phyloP scores from a whole-genome alignment of 2,329 filamentous ascomycete genomes.

The Pseudogymnoascus sp. region DNA sequence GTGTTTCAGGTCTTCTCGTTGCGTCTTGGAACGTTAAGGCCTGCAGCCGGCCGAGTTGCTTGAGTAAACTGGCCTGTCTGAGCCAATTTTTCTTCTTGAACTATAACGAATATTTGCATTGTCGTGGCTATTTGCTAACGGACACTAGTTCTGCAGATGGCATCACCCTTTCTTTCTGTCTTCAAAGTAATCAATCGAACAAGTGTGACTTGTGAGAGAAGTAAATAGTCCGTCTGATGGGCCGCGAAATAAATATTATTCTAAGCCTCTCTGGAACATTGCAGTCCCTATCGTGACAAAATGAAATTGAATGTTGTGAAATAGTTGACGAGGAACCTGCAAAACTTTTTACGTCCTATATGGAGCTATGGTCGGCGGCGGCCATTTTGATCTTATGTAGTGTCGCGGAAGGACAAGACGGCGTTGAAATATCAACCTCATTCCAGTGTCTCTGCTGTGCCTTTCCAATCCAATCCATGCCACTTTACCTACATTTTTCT shows the following conservation, averaged over 20 bases:
- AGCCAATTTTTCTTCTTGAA: constrained; percentile 27
- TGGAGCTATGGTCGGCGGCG: background rate
- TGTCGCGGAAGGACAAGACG: background rate
- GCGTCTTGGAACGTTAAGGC: constrained; percentile 49
- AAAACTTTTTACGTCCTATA: background rate
- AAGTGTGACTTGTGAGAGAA: background rate
- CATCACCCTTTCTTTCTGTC: background rate
- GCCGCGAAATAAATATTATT: background rate
- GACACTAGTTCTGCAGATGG: background rate
- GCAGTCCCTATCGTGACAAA: background rate
- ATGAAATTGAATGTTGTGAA: background rate
- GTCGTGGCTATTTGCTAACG: background rate
- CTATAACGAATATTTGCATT: background rate
- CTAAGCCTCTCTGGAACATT: background rate
- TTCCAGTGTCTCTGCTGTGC: background rate
- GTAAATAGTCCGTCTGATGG: background rate
- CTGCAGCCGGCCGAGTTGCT: constrained; percentile 51
- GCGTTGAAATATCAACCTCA: background rate
- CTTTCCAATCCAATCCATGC: background rate
- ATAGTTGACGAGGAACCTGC: background rate
- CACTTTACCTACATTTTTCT: background rate
- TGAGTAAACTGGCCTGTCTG: constrained; percentile 66
- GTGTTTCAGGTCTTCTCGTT: constrained; percentile 41
- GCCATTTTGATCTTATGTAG: background rate
- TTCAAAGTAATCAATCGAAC: background rate